These are phyloP conservation scores for Inga laurina DNA, from an alignment of 306 rosid species.

Conservation along the genomic window DNA sequence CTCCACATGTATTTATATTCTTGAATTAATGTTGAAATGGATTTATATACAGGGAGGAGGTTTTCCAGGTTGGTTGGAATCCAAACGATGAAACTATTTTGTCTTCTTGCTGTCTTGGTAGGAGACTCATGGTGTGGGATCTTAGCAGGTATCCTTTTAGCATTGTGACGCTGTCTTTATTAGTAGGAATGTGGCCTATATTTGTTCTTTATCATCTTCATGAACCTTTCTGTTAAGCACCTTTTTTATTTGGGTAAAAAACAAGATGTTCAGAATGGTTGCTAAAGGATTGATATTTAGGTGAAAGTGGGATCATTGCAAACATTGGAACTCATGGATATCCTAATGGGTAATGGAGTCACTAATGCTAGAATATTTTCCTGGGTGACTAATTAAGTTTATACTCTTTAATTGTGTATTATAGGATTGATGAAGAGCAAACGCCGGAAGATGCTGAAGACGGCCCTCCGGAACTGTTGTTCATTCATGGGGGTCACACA, in stretches of 20 bases:
- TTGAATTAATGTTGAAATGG: slow-evolving; percentile 25
- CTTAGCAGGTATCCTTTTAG: slow-evolving; percentile 79
- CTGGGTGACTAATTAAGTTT: neutral
- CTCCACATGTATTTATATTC: neutral
- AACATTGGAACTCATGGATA: slow-evolving; percentile 5
- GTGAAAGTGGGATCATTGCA: neutral
- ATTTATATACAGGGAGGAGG: slow-evolving; percentile 76
- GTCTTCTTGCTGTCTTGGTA: slow-evolving; percentile 94
- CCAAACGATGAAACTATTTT: slow-evolving; percentile 94
- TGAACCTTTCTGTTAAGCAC: slow-evolving; percentile 1
- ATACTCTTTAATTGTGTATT: slow-evolving; percentile 33
- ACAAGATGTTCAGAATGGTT: neutral
- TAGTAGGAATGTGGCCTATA: neutral
- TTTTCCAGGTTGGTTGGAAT: slow-evolving; percentile 98
- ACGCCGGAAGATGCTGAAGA: slow-evolving; percentile 93
- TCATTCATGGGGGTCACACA: slow-evolving; percentile 98
- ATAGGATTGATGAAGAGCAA: slow-evolving; percentile 98
- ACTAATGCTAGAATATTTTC: too few species aligned
- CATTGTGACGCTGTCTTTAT: neutral
- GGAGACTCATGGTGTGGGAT: slow-evolving; percentile 99
- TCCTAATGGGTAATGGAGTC: neutral
- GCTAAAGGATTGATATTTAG: slow-evolving; percentile 11
- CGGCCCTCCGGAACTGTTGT: slow-evolving; percentile 98
- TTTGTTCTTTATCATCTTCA: neutral
- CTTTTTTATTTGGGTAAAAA: neutral